Evolutionary conservation across 2,329 filamentous ascomycete genomes (phyloP), one percentile per base, ranked within the genome.

Genomic region (Apiospora hydei): DNA sequence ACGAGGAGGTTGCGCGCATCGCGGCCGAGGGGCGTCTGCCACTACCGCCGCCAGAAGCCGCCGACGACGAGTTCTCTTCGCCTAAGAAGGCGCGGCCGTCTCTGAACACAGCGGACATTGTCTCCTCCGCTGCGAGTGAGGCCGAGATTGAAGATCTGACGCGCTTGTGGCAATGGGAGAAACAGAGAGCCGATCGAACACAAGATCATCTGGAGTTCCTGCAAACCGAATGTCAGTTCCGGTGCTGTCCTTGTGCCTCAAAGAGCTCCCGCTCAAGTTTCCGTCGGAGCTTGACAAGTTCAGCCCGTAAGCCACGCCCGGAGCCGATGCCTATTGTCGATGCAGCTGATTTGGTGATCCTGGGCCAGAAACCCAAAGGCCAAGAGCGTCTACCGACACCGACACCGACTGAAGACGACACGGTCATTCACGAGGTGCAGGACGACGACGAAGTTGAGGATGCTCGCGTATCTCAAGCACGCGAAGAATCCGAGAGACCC

Each of bases 161-260:
- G 0, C 82, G 82, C 7, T 82, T 88, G 70, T 84, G 88, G 78
- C 83, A 87, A 71, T 90, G 88, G 87, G 88, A 89, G 77, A 79
- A 88, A 83, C 88, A 89, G 78, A 86, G 91, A 71, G 91, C 92
- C 13, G 87, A 92, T 74, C 88, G 92, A 10, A 92, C 93, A 0
- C 86, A 92, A 74, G 93, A 94, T 73, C 89, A 93, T 78, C 86
- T 94, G 67, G 92, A 95, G 44, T 95, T 94, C 81, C 85, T 95
- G 79, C 89, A 93, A 78, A 88, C 92, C 71, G 93, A 96, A 80
- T 94, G 92, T 80, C 87, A 90, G 69, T 87, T 95, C 75, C 87
- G 88, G 67, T 90, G 88, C 81, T 94, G 92, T 83, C 84, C 88
- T 1, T 92, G 91, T 78, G 87, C 84, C 73, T 87, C 84, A 75